Conservation (phyloP, 2,329 filamentous ascomycete species). For the Cladophialophora immunda region DNA sequence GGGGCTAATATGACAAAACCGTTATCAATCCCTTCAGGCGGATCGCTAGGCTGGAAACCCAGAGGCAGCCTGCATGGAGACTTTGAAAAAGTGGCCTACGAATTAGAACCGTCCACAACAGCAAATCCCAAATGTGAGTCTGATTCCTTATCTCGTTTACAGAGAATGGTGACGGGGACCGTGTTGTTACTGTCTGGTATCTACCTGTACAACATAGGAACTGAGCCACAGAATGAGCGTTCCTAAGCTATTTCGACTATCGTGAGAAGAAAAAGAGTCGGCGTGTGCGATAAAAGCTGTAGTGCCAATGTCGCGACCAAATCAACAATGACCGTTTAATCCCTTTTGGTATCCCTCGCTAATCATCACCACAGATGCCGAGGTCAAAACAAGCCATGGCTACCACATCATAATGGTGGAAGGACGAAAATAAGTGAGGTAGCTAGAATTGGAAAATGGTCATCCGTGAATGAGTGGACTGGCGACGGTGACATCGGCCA, state of each 20-base stretch:
- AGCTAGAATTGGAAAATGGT: slow-evolving; percentile 9
- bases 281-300: not conserved
- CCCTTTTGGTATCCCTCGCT: slow-evolving; percentile 11
- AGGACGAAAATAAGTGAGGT: slow-evolving; percentile 62
- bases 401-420: slow-evolving; percentile 76
- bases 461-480: slow-evolving; percentile 38
- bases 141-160: slow-evolving; percentile 16
- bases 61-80: slow-evolving; percentile 64
- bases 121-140: slow-evolving; percentile 60
- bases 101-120: slow-evolving; percentile 68
- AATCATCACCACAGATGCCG: slow-evolving; percentile 52
- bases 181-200: slow-evolving; percentile 17
- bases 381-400: slow-evolving; percentile 71
- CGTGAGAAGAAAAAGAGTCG: not conserved
- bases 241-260: slow-evolving; percentile 18
- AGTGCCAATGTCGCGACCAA: slow-evolving; percentile 1
- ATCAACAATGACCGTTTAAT: slow-evolving; percentile 27
- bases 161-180: slow-evolving; percentile 22
- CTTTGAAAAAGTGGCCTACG: slow-evolving; percentile 70
- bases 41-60: slow-evolving; percentile 70
- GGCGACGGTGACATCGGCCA: slow-evolving; percentile 40
- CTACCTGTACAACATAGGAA: slow-evolving; percentile 29
- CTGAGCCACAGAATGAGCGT: slow-evolving; percentile 22
- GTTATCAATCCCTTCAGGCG: slow-evolving; percentile 53
- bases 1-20: slow-evolving; percentile 27